Percentiles rank a stretch among this genome's conserved stretches.
phyloP scores from a whole-genome alignment of 2,329 filamentous ascomycete genomes.

The Penicillium corylophilum region DNA sequence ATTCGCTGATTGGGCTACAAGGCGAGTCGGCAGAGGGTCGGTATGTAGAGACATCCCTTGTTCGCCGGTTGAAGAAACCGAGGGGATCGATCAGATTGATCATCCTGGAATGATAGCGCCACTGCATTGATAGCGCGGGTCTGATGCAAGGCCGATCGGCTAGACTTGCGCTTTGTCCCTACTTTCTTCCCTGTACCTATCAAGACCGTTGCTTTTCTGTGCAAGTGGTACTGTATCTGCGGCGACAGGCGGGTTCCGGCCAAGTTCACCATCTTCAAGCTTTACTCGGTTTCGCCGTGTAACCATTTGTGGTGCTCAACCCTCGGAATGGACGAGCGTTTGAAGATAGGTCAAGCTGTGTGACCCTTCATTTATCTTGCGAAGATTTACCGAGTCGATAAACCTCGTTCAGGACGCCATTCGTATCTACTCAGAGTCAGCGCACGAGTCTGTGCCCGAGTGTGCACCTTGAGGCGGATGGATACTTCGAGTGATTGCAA shows the following conservation, averaged over 20 bases:
- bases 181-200: not conserved
- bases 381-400: not conserved
- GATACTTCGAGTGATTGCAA: not conserved
- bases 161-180: slow-evolving; percentile 3
- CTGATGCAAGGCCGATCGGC: slow-evolving; percentile 20
- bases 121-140: slow-evolving; percentile 14
- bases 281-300: slow-evolving; percentile 2
- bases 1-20: not conserved
- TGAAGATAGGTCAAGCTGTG: not conserved
- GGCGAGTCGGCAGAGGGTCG: not conserved
- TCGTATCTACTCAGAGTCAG: not conserved
- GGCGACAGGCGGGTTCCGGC: not conserved
- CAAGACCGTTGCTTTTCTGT: not conserved
- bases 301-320: not conserved
- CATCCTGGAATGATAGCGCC: slow-evolving; percentile 12
- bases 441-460: not conserved
- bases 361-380: not conserved
- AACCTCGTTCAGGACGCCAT: not conserved
- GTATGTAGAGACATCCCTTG: slow-evolving; percentile 22
- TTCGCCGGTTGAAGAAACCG: slow-evolving; percentile 9
- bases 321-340: not conserved
- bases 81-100: slow-evolving; percentile 18
- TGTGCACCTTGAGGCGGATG: not conserved
- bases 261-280: not conserved
- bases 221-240: not conserved